These are phyloP conservation scores for Puccinia brachypodii DNA, from an alignment of 1,284 basidiomycete genomes.

Conservation along the genomic window DNA sequence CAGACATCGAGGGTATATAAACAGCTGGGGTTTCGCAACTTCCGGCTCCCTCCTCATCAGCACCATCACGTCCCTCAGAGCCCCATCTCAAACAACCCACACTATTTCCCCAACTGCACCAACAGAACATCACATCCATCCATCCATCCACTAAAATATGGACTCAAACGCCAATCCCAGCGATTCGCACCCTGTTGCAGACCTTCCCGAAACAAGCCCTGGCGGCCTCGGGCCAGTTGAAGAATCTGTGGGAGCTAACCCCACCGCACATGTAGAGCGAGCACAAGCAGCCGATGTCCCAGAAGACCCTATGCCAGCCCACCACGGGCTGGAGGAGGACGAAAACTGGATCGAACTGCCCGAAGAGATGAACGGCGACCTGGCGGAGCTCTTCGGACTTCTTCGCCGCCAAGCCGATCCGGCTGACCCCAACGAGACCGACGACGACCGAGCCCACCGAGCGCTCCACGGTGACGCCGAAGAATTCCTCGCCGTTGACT, in stretches of 20 bases:
- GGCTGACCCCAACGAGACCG: not conserved
- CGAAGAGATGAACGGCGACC: not conserved
- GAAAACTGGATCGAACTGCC: not conserved
- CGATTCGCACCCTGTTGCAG: not conserved
- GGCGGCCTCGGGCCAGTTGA: not conserved
- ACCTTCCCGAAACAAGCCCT: not conserved
- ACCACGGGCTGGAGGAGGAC: not conserved
- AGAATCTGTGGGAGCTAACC: not conserved
- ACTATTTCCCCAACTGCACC: not conserved
- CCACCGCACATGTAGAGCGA: not conserved
- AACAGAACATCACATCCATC: not conserved
- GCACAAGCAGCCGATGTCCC: not conserved
- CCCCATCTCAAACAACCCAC: not conserved
- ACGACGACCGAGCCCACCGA: not conserved
- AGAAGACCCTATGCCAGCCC: not conserved
- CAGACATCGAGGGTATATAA: no score
- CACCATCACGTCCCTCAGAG: not conserved
- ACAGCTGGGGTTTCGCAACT: no score
- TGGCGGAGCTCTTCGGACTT: not conserved
- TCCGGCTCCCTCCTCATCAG: not conserved
- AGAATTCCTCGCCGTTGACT: not conserved
- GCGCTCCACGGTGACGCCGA: not conserved
- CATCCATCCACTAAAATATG: not conserved
- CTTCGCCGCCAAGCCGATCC: not conserved
- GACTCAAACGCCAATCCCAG: not conserved